These are phyloP conservation scores for Pinus tabuliformis DNA, from an alignment of 75 land plant species.

Conservation along the genomic window DNA sequence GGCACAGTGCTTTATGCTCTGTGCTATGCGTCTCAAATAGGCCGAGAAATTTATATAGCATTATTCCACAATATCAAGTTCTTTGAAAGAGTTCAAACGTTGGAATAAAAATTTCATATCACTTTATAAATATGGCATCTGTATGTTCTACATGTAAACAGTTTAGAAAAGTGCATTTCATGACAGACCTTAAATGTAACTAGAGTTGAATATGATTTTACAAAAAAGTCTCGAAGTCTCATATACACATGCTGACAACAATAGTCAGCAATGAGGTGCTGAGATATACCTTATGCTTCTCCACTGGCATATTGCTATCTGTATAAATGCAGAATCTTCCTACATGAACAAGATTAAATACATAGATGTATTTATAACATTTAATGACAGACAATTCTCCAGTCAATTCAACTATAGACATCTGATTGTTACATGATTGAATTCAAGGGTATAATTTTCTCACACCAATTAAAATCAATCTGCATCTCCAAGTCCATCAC, in stretches of 20 bases:
- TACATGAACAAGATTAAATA: not conserved
- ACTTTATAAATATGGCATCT: too few species aligned
- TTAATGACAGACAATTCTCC: not conserved
- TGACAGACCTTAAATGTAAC: too few species aligned
- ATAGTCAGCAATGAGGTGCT: not conserved
- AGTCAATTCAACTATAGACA: not conserved
- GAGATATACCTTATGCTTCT: not conserved
- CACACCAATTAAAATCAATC: slow-evolving; percentile 40
- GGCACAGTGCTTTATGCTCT: too few species aligned
- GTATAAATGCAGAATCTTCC: not conserved
- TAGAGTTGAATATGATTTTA: too few species aligned
- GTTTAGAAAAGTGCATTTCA: too few species aligned
- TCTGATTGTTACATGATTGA: not conserved
- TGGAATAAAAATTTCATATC: too few species aligned
- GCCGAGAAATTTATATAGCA: too few species aligned
- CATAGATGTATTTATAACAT: not conserved
- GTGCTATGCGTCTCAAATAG: too few species aligned
- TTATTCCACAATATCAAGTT: too few species aligned
- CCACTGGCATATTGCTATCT: not conserved
- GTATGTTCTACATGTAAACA: too few species aligned
- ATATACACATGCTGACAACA: not conserved
- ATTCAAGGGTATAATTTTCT: not conserved
- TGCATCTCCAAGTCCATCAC: slow-evolving; percentile 98
- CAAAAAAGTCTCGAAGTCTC: too few species aligned
- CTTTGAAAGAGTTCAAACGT: too few species aligned